Evolutionary conservation across 805 yeast species (phyloP).

Genomic region (Wickerhamomyces ciferrii): DNA sequence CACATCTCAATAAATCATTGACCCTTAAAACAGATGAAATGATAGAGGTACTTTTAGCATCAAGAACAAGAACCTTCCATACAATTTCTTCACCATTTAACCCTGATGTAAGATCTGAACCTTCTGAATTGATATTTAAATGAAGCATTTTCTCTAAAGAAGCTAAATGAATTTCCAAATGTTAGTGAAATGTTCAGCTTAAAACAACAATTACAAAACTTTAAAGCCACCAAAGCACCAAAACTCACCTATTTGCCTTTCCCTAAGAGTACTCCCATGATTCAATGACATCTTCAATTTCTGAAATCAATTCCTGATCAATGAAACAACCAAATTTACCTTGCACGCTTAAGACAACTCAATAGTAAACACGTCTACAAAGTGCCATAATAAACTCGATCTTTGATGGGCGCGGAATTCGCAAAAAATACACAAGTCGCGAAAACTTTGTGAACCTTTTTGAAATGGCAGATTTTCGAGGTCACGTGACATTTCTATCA

Average conservation of each 20-base stretch:
- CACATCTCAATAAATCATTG: constrained; percentile 83
- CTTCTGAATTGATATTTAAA: constrained; percentile 58
- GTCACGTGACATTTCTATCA: not conserved
- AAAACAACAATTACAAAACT: constrained; percentile 3
- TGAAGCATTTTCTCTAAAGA: constrained; percentile 80
- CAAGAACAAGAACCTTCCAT: constrained; percentile 91
- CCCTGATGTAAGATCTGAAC: constrained; percentile 47
- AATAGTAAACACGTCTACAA: not conserved
- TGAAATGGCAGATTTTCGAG: not conserved
- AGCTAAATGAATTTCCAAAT: constrained; percentile 14
- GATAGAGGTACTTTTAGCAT: constrained; percentile 73
- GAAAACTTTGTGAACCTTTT: not conserved
- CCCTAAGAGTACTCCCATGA: constrained; percentile 28
- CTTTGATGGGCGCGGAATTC: not conserved
- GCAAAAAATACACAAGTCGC: not conserved
- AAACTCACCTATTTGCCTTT: constrained; percentile 33
- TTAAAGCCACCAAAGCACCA: not conserved
- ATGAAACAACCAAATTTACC: too few species aligned
- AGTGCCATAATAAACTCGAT: not conserved
- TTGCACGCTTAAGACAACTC: too few species aligned
- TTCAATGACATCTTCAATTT: constrained; percentile 11
- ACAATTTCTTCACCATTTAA: constrained; percentile 59
- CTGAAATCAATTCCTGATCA: not conserved
- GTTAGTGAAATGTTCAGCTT: not conserved
- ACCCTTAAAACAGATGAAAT: constrained; percentile 90